Base-by-base conservation (phyloP, 495 filamentous ascomycete genomes). In the Tricharina praecox region DNA sequence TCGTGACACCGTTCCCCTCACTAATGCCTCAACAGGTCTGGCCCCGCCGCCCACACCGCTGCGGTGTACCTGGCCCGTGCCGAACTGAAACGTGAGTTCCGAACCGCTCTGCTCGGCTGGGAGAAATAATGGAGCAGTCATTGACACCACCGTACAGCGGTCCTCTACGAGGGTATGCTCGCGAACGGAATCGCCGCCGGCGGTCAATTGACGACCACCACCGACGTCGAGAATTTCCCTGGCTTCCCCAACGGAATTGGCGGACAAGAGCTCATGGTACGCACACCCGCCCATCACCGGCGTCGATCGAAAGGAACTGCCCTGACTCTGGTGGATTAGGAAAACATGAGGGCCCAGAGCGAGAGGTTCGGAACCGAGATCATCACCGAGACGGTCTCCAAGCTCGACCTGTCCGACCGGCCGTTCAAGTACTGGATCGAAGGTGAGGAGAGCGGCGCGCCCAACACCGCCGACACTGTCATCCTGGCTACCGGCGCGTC, bases 401-500 rank as follows among this genome's bases (percentile, higher is more conserved):
- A 78, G 56, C 76, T 99, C 51, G 92, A 99, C 64, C 70, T 96
- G 19, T 82, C 78, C 13, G 67, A 74, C 44, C 72, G 81, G 3
- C 90, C 90, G 24, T 99, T 95, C 74, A 85, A 82, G 67, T 85
- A 85, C 71, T 84, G 83, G 77, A 70, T 75, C 20, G 85, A 93
- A 60, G 85, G 83, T 68, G 66, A 66, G 28, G 82, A 83, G 59
- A 82, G 85, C 42, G 71, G 74, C 54, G 74, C 74, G 46, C 70
- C 71, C 23, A 74, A 81, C 66, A 96, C 92, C 7, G 82, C 92
- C 35, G 85, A 93, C 58, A 70, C 83, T 21, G 64, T 99, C 38
- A 94, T 99, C 66, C 80, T 99, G 37, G 90, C 90, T 13, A 99
- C 90, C 1, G 90, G 90, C 51, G 90, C 90, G 43, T 93, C 87